These are phyloP conservation scores for Euphorbia schlechtendalii DNA, from an alignment of 441 rosid genomes.

Conservation along the genomic window DNA sequence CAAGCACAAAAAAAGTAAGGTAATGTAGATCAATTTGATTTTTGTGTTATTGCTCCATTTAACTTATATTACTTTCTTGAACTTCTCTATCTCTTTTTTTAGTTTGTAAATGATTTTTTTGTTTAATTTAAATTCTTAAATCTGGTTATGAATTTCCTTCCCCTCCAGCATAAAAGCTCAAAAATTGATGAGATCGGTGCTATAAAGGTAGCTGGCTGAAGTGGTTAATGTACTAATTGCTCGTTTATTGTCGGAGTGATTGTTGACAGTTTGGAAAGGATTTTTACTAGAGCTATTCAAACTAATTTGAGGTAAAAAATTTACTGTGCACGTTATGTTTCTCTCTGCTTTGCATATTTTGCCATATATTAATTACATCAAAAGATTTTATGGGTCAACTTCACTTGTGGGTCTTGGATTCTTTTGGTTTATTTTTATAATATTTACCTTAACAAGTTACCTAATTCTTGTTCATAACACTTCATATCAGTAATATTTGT, in stretches of 20 bases:
- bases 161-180: conserved; percentile 77
- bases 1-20: conserved; percentile 93
- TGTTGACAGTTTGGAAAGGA: conserved; percentile 36
- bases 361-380: too few relatives aligned
- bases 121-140: too few relatives aligned
- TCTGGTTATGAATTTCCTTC: background rate
- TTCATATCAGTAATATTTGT: too few relatives aligned
- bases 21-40: conserved; percentile 29
- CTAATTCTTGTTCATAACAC: too few relatives aligned
- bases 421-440: too few relatives aligned
- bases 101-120: background rate
- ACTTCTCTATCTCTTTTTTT: background rate
- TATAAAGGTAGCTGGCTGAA: conserved; percentile 86
- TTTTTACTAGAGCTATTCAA: conserved; percentile 27
- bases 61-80: conserved; percentile 11
- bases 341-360: too few relatives aligned
- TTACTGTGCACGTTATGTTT: too few relatives aligned
- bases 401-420: too few relatives aligned
- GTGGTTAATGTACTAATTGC: conserved; percentile 21
- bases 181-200: conserved; percentile 86
- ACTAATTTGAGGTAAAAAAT: conserved; percentile 36
- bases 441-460: too few relatives aligned
- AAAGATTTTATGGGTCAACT: too few relatives aligned
- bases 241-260: conserved; percentile 32
- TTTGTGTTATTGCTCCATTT: conserved; percentile 4